Evolutionary conservation across 2,329 filamentous ascomycete genomes (phyloP).

Genomic region (Alternaria tenuissima): DNA sequence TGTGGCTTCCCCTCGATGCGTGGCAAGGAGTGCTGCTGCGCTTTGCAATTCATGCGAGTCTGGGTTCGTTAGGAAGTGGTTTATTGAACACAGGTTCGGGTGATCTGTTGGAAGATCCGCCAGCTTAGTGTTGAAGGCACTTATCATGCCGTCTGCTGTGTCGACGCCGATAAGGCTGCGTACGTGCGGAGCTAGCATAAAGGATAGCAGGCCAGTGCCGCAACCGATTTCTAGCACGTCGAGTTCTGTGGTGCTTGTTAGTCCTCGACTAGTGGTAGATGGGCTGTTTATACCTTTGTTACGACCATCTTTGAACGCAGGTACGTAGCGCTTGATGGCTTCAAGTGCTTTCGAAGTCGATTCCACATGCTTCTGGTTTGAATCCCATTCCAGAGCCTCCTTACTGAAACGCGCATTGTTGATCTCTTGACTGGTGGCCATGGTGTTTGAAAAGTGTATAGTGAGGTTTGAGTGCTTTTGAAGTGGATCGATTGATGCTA

Average conservation of each 20-base stretch:
- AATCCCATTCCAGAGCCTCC: constrained; percentile 64
- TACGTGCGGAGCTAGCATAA: constrained; percentile 59
- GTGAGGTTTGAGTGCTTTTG: neutral
- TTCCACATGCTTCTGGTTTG: constrained; percentile 60
- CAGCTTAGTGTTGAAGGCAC: constrained; percentile 59
- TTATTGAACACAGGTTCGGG: constrained; percentile 58
- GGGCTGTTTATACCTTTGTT: constrained; percentile 30
- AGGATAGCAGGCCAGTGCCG: constrained; percentile 64
- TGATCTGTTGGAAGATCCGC: constrained; percentile 25
- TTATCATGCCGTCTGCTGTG: constrained; percentile 64
- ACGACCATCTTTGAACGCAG: constrained; percentile 42
- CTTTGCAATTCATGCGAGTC: constrained; percentile 53
- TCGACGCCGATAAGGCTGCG: constrained; percentile 62
- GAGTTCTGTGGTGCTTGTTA: constrained; percentile 31
- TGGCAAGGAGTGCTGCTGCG: constrained; percentile 48
- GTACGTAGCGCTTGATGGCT: constrained; percentile 55
- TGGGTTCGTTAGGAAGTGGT: constrained; percentile 59
- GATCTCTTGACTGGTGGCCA: constrained; percentile 26
- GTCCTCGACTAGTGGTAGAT: neutral
- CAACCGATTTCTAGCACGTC: constrained; percentile 66
- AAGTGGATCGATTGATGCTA: neutral
- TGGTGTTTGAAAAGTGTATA: neutral
- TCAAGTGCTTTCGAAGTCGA: constrained; percentile 56
- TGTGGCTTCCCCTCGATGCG: constrained; percentile 33
- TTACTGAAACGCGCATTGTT: constrained; percentile 62